Base-by-base conservation (phyloP, 2,329 filamentous ascomycete genomes). In the Xylaria arbuscula region DNA sequence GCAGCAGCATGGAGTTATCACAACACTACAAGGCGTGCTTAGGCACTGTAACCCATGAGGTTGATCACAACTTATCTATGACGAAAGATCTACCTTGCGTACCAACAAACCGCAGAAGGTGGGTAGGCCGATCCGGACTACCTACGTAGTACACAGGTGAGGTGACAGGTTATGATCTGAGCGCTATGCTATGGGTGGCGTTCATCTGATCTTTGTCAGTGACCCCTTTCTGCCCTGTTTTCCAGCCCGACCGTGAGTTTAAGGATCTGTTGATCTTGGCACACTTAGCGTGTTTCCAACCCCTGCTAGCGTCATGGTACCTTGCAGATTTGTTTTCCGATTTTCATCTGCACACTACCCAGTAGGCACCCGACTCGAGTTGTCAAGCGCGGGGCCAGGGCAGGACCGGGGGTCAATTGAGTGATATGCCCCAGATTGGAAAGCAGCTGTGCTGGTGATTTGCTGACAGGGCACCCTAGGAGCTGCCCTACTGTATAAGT, bases 301-400 rank as follows among this genome's bases (percentile, higher is more conserved):
- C 74, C 75, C 69, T 76, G 72, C 70, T 72, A 70, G 50, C 66
- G 66, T 65, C 57, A 54, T 73, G 68, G 75, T 76, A 73, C 75
- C 75, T 70, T 76, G 73, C 75, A 76, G 72, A 72, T 73, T 71
- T 57, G 55, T 50, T 69, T 58, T 55, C 62, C 62, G 61, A 65
- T 57, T 67, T 66, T 66, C 67, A 66, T 66, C 53, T 57, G 38
- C n/a, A 19, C 36, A 34, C 28, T 5, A 28, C 28, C 28, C 38
- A 57, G 51, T 47, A 57, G 38, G 55, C n/a, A 66, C 53, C 62
- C 62, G 63, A 64, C 36, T 59, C 67, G 63, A 54, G 42, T 17
- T 42, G 40, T 64, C 67, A 75, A 72, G 73, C 70, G 72, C 72
- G 72, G 74, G 71, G 69, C 69, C 55, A 28, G 28, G 28, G 28